Percentiles rank a stretch among this genome's conserved stretches.
Evolutionary conservation across 352 stramenopile species (phyloP).

Genomic region (Blastocystis sp.): DNA sequence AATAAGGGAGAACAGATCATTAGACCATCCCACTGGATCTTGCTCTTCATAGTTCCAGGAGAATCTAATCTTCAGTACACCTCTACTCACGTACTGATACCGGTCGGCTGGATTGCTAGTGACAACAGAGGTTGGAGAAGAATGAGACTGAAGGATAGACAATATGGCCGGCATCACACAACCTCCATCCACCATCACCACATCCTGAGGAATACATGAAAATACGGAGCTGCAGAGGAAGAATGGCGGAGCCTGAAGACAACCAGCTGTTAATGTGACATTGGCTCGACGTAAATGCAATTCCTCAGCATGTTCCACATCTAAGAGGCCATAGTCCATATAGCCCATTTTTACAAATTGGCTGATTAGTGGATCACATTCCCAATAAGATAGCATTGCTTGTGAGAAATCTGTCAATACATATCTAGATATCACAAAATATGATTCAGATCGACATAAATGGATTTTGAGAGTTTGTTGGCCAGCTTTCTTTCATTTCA

Average conservation of each 20-base stretch:
- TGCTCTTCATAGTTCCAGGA: slow-evolving; percentile 17
- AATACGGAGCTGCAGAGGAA: slow-evolving; percentile 30
- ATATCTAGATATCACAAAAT: neutral
- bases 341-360: slow-evolving; percentile 59
- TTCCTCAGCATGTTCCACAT: neutral
- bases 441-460: slow-evolving; percentile 4
- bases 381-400: neutral
- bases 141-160: neutral
- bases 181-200: neutral
- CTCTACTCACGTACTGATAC: neutral
- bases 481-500: slow-evolving; percentile 60
- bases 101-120: neutral
- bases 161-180: neutral
- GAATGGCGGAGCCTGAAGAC: slow-evolving; percentile 20
- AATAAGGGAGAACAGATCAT: neutral
- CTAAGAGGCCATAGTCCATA: slow-evolving; percentile 50
- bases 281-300: neutral
- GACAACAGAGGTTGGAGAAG: neutral
- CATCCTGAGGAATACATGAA: slow-evolving; percentile 25
- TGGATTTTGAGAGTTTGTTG: neutral
- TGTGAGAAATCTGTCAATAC: slow-evolving; percentile 39
- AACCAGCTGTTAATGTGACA: neutral
- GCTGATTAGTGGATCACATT: slow-evolving; percentile 17
- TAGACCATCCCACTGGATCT: neutral
- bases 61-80: neutral